A percentile compares a stretch with the other conserved stretches of the same genome.
Evolutionary conservation across 441 rosid species (phyloP).

Genomic region (Syzygium malaccense): DNA sequence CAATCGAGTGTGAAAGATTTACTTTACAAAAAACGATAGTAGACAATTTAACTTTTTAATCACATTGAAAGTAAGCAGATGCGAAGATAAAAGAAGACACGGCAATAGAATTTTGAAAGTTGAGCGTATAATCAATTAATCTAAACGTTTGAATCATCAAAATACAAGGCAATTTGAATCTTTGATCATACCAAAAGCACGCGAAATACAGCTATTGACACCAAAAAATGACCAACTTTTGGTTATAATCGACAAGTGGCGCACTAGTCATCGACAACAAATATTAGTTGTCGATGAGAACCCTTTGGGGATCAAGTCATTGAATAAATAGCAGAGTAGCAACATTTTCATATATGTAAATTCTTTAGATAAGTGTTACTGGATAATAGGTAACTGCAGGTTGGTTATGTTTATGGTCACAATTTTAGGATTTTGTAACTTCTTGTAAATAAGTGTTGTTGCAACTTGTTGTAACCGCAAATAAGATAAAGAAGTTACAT

Average conservation of each 20-base stretch:
- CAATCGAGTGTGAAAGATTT: not conserved
- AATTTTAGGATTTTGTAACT: no score
- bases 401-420: not conserved
- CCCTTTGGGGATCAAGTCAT: not conserved
- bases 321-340: not conserved
- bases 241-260: not conserved
- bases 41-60: not conserved
- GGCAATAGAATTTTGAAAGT: not conserved
- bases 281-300: not conserved
- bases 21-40: no score
- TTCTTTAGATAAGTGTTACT: not conserved
- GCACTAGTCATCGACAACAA: not conserved
- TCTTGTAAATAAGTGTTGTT: not conserved
- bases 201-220: not conserved
- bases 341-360: not conserved
- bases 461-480: not conserved
- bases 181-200: not conserved
- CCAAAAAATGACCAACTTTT: not conserved
- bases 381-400: not conserved
- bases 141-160: not conserved
- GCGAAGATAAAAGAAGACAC: no score
- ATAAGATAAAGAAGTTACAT: not conserved
- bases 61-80: no score
- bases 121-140: not conserved
- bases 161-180: not conserved